phyloP scores from a whole-genome alignment of 1,284 basidiomycete species.

The Hemileia vastatrix region DNA sequence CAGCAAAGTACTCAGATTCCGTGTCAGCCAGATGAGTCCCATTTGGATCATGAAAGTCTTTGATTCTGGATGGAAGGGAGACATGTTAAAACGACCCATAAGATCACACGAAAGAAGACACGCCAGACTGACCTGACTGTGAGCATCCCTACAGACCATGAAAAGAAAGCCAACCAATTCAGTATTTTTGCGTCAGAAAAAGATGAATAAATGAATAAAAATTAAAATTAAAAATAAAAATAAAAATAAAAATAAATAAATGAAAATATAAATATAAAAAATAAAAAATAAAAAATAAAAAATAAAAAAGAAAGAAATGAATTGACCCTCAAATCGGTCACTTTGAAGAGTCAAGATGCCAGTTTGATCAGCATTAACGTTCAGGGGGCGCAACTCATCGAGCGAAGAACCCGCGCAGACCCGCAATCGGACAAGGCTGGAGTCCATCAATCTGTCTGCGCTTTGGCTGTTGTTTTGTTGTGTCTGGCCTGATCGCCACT shows the following conservation, averaged over 20 bases:
- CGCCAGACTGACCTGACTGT: not conserved
- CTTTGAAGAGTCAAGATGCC: conserved; percentile 9
- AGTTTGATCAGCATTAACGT: conserved; percentile 21
- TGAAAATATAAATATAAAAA: not conserved
- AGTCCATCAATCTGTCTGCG: too few relatives aligned
- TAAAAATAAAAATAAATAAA: too few relatives aligned
- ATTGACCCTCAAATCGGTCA: conserved; percentile 20
- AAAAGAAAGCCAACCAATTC: not conserved
- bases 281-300: too few relatives aligned
- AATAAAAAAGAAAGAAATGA: too few relatives aligned
- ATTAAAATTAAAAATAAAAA: too few relatives aligned
- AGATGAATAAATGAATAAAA: too few relatives aligned
- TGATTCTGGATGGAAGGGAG: conserved; percentile 7
- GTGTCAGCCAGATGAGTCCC: not conserved
- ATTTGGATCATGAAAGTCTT: conserved; percentile 11
- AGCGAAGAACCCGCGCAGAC: conserved; percentile 14
- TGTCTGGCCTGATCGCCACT: too few relatives aligned
- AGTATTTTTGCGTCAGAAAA: too few relatives aligned
- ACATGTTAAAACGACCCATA: not conserved
- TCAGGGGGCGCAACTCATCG: conserved; percentile 11
- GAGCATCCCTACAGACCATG: not conserved
- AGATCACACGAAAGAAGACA: not conserved
- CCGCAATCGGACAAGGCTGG: too few relatives aligned
- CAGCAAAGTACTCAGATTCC: conserved; percentile 13
- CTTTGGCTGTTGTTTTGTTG: too few relatives aligned